Evolutionary conservation across 1,284 basidiomycete genomes (phyloP).

Genomic region (Cutaneotrichosporon mucoides): DNA sequence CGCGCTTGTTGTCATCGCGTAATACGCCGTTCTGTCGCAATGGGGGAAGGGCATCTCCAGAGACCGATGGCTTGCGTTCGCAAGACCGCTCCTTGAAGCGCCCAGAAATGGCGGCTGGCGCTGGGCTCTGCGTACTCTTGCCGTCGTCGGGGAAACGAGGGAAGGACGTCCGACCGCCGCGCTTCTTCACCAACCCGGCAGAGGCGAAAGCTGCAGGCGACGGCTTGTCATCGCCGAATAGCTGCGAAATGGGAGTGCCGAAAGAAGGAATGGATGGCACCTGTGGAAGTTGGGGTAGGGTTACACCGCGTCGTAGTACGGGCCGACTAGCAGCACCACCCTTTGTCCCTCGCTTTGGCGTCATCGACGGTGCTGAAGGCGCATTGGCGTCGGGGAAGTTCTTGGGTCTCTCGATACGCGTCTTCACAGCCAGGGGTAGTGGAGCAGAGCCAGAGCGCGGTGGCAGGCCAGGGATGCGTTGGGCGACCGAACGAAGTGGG

Average conservation of each 20-base stretch:
- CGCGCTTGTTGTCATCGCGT: not conserved
- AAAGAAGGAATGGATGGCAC: slow-evolving; percentile 7
- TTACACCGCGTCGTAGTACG: not conserved
- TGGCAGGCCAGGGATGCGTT: not conserved
- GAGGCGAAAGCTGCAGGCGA: slow-evolving; percentile 47
- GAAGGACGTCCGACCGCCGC: slow-evolving; percentile 30
- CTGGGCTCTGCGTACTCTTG: not conserved
- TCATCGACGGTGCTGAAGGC: no score
- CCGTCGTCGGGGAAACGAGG: slow-evolving; percentile 29
- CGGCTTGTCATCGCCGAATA: slow-evolving; percentile 43
- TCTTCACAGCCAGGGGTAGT: no score
- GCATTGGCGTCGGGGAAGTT: no score
- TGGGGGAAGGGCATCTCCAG: not conserved
- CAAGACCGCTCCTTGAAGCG: no score
- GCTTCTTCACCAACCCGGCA: slow-evolving; percentile 47
- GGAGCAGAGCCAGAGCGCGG: no score
- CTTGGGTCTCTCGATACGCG: no score
- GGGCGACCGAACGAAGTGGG: not conserved
- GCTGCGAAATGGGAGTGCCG: slow-evolving; percentile 29
- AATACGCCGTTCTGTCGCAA: not conserved
- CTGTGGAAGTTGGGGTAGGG: not conserved
- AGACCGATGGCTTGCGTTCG: not conserved
- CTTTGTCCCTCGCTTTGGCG: no score
- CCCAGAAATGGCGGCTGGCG: no score
- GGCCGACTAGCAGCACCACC: not conserved